Evolutionary conservation across 164 flowering plant species (phyloP), one percentile per base, ranked within the genome.

Genomic region (Dillenia turbinata): DNA sequence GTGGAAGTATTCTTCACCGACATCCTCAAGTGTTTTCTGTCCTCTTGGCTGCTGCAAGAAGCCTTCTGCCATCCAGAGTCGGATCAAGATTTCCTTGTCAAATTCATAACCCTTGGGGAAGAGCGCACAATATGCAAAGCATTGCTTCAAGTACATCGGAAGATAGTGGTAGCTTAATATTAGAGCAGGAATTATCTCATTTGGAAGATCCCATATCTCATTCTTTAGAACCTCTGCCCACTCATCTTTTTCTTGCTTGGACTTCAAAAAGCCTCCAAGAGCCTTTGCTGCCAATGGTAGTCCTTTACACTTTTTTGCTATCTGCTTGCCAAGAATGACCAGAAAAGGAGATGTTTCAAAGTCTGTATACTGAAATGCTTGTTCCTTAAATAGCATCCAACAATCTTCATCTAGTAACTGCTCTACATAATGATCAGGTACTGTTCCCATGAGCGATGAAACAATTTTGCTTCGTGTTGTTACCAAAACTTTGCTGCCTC

Each of bases 241-340:
- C 13, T 50, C 52, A 10, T 50, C n/a, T 13, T 50, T 55, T 0
- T 61, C 54, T 24, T 8, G 10, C 33, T 11, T 48, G n/a, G 44
- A 61, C 4, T 46, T 44, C 54, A 61, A 49, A 16, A 61, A 12
- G 3, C 10, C 46, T 16, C 52, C 61, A 10, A 19, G 22, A 19
- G 22, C 22, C 22, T 19, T 19, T 19, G 22, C 22, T 19, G 55
- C 46, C 55, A 61, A 48, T 13, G 64, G 64, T 19, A 61, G n/a
- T 14, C 64, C 64, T 12, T 33, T 22, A 14, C 54, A 61, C 43
- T 60, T 60, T 2, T 12, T 47, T 2, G 22, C 63, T n/a, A 60
- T 60, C n/a, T 47, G 12, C 10, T 40, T 57, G 16, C 52, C 52
- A 8, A 50, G 13, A 12, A 16, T 16, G 8, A 12, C 52, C 52